phyloP scores from a whole-genome alignment of 2,329 filamentous ascomycete species.

The Fusarium continuum region DNA sequence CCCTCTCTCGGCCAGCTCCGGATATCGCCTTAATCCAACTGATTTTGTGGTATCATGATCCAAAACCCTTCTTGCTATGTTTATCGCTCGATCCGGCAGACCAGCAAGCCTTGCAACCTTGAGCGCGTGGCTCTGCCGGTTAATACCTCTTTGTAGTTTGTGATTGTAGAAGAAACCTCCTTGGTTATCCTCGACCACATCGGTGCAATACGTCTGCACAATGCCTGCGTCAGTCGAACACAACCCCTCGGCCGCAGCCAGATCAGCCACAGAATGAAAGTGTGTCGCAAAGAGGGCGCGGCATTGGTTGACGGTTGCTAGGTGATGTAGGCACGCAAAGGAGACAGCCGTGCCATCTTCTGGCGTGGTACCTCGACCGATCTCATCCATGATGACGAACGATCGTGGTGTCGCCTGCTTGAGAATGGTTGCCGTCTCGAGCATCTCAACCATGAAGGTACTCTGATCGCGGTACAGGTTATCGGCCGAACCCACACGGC shows the following conservation, averaged over 20 bases:
- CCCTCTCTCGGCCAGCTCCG: conserved; percentile 10
- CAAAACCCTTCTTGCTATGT: conserved; percentile 70
- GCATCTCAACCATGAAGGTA: conserved; percentile 99
- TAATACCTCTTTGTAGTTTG: conserved; percentile 81
- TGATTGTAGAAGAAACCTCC: conserved; percentile 88
- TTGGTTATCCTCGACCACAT: conserved; percentile 77
- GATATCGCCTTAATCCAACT: neutral
- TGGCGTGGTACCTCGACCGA: conserved; percentile 92
- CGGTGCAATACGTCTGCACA: conserved; percentile 86
- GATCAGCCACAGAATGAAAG: conserved; percentile 85
- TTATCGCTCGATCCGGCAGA: conserved; percentile 76
- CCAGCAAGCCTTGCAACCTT: conserved; percentile 94
- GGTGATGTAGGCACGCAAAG: conserved; percentile 86
- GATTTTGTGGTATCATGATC: conserved; percentile 18
- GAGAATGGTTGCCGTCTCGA: conserved; percentile 92
- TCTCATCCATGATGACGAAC: conserved; percentile 98
- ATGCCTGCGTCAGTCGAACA: conserved; percentile 47
- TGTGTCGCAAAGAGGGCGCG: conserved; percentile 93
- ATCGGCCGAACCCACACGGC: conserved; percentile 91
- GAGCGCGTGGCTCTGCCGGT: conserved; percentile 86
- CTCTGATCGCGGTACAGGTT: conserved; percentile 95
- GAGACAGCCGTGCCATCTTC: conserved; percentile 91
- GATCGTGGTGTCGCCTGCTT: conserved; percentile 83
- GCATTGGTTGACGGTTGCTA: conserved; percentile 80
- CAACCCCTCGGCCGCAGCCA: conserved; percentile 67